These are phyloP conservation scores for Penicillium macrosclerotiorum DNA, from an alignment of 495 filamentous ascomycete genomes.

Conservation along the genomic window DNA sequence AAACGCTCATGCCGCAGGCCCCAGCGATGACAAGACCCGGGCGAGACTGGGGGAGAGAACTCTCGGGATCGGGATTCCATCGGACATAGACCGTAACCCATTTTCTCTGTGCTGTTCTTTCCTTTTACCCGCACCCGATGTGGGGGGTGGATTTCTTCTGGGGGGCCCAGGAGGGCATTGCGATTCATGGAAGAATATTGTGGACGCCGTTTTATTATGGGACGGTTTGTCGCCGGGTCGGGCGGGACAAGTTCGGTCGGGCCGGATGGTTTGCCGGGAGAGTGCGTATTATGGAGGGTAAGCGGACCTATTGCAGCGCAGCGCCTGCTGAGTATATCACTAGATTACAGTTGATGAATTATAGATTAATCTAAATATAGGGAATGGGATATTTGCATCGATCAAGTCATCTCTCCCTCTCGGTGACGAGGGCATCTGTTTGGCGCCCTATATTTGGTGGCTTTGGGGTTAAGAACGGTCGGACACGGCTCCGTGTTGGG, in stretches of 20 bases:
- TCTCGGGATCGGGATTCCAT: constrained; percentile 14
- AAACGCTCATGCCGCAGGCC: too few species aligned
- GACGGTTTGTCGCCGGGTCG: constrained; percentile 1
- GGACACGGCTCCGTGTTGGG: constrained; percentile 10
- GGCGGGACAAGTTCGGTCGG: not conserved
- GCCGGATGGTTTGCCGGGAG: constrained; percentile 1
- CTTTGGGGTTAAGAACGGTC: not conserved
- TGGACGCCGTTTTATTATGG: not conserved
- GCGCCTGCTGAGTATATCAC: too few species aligned
- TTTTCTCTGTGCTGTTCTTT: not conserved
- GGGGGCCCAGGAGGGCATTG: not conserved
- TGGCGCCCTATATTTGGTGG: not conserved
- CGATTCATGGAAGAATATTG: not conserved
- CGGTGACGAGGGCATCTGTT: not conserved
- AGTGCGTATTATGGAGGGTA: not conserved
- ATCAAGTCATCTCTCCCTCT: not conserved
- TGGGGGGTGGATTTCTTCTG: constrained; percentile 6
- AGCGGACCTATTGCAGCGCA: too few species aligned
- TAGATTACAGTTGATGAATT: not conserved
- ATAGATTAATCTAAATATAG: not conserved
- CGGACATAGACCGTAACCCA: constrained; percentile 1
- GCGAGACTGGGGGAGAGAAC: too few species aligned
- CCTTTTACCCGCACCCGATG: constrained; percentile 13
- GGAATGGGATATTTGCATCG: not conserved
- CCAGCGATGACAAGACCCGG: too few species aligned